Evolutionary conservation across 2,329 filamentous ascomycete species (phyloP), one percentile per base, ranked within the genome.

Genomic region (Bipolaris gigantea): DNA sequence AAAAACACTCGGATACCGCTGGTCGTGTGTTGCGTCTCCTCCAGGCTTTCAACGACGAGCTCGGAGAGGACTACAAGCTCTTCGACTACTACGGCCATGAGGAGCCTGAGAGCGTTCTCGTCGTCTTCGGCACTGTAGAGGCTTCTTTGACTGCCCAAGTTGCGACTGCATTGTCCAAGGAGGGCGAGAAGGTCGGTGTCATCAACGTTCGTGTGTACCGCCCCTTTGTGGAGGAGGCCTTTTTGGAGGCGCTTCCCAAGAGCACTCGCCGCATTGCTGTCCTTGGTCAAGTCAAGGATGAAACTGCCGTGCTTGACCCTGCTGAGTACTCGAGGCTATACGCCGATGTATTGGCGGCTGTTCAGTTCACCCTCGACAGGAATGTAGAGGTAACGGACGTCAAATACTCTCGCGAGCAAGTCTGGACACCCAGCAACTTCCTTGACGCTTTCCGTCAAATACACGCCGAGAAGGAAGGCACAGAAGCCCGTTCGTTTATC

Each of bases 61-160:
- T 99, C 21, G 94, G 93, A 54, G 97, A 94, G 40, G 87, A 93
- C 62, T 99, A 99, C 74, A 84, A 88, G 67, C 85, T 91, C 6
- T 99, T 97, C 66, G 94, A 99, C 77, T 99, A 99, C 78, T 84
- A 88, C 67, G 94, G 94, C 21, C 91, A 97, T 71, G 80, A 84
- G 44, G 80, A 85, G 39, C 85, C 94, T 4, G 89, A 93, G 61
- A 86, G 87, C 9, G 91, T 99, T 15, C 79, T 97, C 32, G 92
- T 97, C 27, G 89, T 91, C 40, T 97, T 99, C 66, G 94, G 94
- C 64, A 96, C 91, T 56, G 85, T 92, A 5, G 94, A 99, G 79
- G 86, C 90, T 13, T 92, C 94, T 65, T 79, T 97, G 56, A 86
- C 91, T 53, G 87, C 88, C 61, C 91, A 97, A 76, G 85, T 96